phyloP scores from a whole-genome alignment of 768 basidiomycete genomes.

The Pisolithus marmoratus region DNA sequence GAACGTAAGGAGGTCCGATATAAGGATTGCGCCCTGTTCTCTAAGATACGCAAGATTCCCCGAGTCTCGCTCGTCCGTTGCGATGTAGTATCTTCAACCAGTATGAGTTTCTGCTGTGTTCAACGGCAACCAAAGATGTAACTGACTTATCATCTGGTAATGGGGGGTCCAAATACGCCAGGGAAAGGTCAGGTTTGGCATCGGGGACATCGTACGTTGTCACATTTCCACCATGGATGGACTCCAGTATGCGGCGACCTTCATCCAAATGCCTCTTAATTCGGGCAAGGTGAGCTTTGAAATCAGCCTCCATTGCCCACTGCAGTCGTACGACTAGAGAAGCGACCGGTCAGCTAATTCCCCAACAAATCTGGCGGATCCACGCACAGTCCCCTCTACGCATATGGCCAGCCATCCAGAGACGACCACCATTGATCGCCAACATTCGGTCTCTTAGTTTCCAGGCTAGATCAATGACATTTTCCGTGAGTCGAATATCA shows the following conservation, averaged over 20 bases:
- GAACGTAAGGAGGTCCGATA: constrained; percentile 37
- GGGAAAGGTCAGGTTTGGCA: constrained; percentile 9
- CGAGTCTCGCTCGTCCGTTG: constrained; percentile 39
- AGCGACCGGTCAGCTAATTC: no score
- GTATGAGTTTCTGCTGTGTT: neutral
- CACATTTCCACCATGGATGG: constrained; percentile 16
- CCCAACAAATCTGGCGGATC: neutral
- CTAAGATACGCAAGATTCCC: constrained; percentile 27
- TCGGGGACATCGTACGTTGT: constrained; percentile 18
- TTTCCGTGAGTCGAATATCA: constrained; percentile 20
- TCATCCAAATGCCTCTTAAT: constrained; percentile 22
- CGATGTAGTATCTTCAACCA: constrained; percentile 27
- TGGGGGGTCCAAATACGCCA: constrained; percentile 22
- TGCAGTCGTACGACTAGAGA: constrained; percentile 20
- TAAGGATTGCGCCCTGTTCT: constrained; percentile 33
- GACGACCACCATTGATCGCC: constrained; percentile 21
- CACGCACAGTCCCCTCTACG: constrained; percentile 39
- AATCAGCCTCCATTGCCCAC: constrained; percentile 31
- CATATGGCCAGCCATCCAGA: constrained; percentile 43
- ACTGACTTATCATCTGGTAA: constrained; percentile 17
- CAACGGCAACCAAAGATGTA: neutral
- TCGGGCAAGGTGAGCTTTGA: constrained; percentile 29
- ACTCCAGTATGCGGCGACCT: constrained; percentile 12
- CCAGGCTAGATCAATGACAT: constrained; percentile 25
- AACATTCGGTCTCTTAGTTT: constrained; percentile 29